Evolutionary conservation across 495 filamentous ascomycete species (phyloP), one percentile per base, ranked within the genome.

Genomic region (Podospora comata): DNA sequence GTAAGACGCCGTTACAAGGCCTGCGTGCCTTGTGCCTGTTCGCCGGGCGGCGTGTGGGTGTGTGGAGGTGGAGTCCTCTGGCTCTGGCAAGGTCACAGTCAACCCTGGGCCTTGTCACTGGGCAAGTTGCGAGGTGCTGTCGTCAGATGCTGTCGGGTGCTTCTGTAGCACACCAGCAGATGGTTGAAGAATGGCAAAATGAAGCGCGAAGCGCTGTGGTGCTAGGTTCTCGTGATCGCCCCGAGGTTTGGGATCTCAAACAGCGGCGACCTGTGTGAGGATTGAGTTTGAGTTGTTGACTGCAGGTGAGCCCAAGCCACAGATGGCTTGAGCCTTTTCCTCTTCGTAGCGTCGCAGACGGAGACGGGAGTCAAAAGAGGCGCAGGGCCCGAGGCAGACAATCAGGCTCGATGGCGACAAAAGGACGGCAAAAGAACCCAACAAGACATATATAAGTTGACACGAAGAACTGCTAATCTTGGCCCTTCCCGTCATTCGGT

Each of bases 1-100:
- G 55, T 58, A 58, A 58, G 55, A 58, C 55, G 55, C n/a, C 55
- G 55, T 58, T 58, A 20, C 55, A 58, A 19, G 23, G 4, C 55
- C 55, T 58, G 55, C n/a, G 23, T 20, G 55, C 55, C 55, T n/a
- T 58, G 55, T 58, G 39, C 39, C 39, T 48, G 39, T 48, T 48
- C 39, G 39, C 39, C 39, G 39, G 6, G 23, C 23, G 23, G 23
- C 23, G 23, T 23, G 23, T 11, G 39, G 7, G 39, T 48, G 39
- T 48, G 39, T 48, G 39, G 39, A 48, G 39, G 39, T 48, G 39
- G 39, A 48, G 39, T 48, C 39, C 39, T 48, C 39, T 13, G 39
- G 39, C 39, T 48, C 39, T 13, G 39, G 39, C 39, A 48, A 18
- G 39, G 39, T 48, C 39, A 11, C 39, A 48, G 39, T 48, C 39